Evolutionary conservation across 228 moss, liverwort and hornwort genomes (phyloP).

Genomic region (Sphagnum magellanicum): DNA sequence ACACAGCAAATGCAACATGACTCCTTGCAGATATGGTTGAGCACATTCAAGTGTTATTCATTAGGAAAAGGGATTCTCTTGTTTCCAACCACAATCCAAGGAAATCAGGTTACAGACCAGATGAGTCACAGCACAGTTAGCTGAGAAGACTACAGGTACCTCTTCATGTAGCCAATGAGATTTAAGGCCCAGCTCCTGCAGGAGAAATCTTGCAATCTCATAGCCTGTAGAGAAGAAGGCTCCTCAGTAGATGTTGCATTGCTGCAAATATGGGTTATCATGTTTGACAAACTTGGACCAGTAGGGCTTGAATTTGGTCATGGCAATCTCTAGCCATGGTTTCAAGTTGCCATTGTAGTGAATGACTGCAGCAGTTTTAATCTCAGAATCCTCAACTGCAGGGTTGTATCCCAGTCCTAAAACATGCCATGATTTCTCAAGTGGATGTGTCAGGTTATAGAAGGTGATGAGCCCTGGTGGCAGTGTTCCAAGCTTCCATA

Average conservation of each 20-base stretch:
- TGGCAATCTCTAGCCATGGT: slow-evolving; percentile 96
- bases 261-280: slow-evolving; percentile 69
- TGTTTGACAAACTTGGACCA: slow-evolving; percentile 94
- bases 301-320: slow-evolving; percentile 77
- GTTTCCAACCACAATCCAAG: too few relatives aligned
- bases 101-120: too few relatives aligned
- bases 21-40: too few relatives aligned
- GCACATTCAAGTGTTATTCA: too few relatives aligned
- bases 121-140: not conserved
- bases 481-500: slow-evolving; percentile 95
- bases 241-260: slow-evolving; percentile 73
- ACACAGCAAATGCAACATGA: too few relatives aligned
- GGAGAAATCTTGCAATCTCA: not conserved
- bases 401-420: slow-evolving; percentile 94
- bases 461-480: slow-evolving; percentile 96
- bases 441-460: slow-evolving; percentile 72
- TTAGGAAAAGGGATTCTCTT: too few relatives aligned
- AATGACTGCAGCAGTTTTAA: slow-evolving; percentile 79
- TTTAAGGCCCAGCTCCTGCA: not conserved
- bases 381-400: slow-evolving; percentile 57
- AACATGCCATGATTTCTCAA: slow-evolving; percentile 91
- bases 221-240: not conserved
- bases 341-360: slow-evolving; percentile 99
- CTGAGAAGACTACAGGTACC: not conserved
- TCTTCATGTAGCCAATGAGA: not conserved